Evolutionary conservation across 1,139 yeast genomes (phyloP), one percentile per base, ranked within the genome.

Genomic region (Hansenula sp.): DNA sequence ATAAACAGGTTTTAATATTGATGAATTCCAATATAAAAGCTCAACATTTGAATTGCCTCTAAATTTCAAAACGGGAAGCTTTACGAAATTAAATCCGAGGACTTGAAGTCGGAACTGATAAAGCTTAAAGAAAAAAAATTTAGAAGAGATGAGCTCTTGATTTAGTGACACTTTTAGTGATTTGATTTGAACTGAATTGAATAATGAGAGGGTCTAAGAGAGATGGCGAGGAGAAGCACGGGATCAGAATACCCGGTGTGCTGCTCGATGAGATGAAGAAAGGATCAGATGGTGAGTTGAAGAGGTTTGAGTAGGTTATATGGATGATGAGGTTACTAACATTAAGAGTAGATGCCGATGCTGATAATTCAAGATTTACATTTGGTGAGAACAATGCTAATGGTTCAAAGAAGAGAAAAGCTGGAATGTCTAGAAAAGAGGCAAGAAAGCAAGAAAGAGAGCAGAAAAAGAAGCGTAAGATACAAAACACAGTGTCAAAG

Each of bases 201-300:
- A 33, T n/a, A 17, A 19, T n/a, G 34, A 36, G 6, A 24, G 31
- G 31, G 7, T 26, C 27, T 5, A 28, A 29, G 38, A 40, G 39
- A 35, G 16, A 27, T n/a, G n/a, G 28, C 4, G 34, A 36, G 4
- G 19, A 52, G 28, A 50, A 46, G n/a, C 81, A 75, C 50, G 74
- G 71, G 9, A 80, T 84, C 38, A 71, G 79, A 44, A 66, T 86
- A 22, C 95, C 95, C 0, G 85, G 84, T 2, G 63, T 67, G 16
- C 59, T 87, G 29, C 59, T 86, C 38, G 92, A 85, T 48, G 82
- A 80, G 56, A 71, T 86, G 46, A 70, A 75, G 45, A 21, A 21
- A 21, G 6, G 9, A 21, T 21, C 24, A 21, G 24, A 21, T n/a
- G n/a, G n/a, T n/a, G n/a, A n/a, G n/a, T n/a, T n/a, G n/a, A n/a